These are phyloP conservation scores for Dendrobium huoshanense DNA, from an alignment of 106 monocot species.

Conservation along the genomic window DNA sequence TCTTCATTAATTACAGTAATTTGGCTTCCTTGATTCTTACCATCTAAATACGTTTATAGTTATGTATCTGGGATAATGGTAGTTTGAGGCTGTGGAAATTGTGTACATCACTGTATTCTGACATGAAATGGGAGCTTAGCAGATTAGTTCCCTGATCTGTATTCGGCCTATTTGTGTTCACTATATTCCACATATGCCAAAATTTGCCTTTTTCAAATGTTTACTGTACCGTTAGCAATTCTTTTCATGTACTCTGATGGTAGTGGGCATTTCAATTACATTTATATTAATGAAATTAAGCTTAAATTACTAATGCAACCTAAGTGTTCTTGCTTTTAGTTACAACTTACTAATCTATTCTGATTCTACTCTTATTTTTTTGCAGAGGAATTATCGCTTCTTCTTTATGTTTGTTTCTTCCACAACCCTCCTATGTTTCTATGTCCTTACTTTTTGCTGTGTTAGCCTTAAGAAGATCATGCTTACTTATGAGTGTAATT, in stretches of 20 bases:
- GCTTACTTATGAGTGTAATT: conserved; percentile 23
- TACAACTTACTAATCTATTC: conserved; percentile 1
- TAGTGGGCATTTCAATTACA: background rate
- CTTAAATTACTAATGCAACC: background rate
- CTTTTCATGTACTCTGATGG: background rate
- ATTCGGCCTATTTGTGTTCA: background rate
- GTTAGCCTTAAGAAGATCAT: conserved; percentile 42
- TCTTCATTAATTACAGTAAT: background rate
- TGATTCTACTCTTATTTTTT: background rate
- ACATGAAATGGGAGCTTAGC: background rate
- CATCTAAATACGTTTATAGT: background rate
- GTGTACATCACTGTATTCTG: background rate
- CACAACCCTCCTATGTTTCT: conserved; percentile 46
- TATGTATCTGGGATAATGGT: background rate
- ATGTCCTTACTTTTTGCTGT: conserved; percentile 62
- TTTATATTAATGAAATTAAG: background rate
- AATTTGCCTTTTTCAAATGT: background rate
- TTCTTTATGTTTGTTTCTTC: conserved; percentile 53
- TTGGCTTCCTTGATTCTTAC: background rate
- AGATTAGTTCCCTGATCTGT: background rate
- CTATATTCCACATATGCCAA: background rate
- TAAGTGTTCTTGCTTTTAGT: background rate
- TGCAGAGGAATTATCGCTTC: conserved; percentile 61
- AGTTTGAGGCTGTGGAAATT: background rate
- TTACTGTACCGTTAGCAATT: background rate